Conservation (phyloP, 495 filamentous ascomycete genomes). For the Aspergillus affinis region DNA sequence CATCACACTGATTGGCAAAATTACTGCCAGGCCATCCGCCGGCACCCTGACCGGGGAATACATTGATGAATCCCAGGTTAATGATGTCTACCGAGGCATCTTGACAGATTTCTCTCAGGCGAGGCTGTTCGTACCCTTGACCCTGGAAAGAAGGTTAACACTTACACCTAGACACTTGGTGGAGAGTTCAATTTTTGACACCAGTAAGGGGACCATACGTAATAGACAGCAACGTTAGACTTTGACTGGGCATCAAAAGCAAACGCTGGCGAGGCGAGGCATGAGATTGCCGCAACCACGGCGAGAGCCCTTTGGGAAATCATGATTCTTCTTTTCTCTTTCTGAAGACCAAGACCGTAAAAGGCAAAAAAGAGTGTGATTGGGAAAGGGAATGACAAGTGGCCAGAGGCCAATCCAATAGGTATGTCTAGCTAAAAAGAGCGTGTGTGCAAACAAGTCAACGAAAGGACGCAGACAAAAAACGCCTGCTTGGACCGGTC, state of each 20-base stretch:
- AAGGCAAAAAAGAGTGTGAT: neutral
- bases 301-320: conserved; percentile 26
- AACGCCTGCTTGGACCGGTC: conserved; percentile 36
- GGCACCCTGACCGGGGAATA: conserved; percentile 57
- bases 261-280: conserved; percentile 31
- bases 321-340: conserved; percentile 21
- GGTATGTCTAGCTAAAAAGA: conserved; percentile 13
- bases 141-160: conserved; percentile 38
- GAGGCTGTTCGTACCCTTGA: conserved; percentile 44
- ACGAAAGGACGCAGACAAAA: conserved; percentile 51
- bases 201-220: conserved; percentile 38
- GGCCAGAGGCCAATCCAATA: conserved; percentile 19
- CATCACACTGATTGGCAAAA: conserved; percentile 66
- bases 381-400: conserved; percentile 26
- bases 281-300: conserved; percentile 30
- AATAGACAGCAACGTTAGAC: conserved; percentile 67
- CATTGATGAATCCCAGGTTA: conserved; percentile 63
- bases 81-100: conserved; percentile 64
- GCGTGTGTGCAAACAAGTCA: conserved; percentile 19
- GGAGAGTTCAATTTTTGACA: neutral
- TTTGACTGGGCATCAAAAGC: conserved; percentile 49
- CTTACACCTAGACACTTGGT: conserved; percentile 4
- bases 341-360: neutral
- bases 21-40: conserved; percentile 59
- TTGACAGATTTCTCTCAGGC: conserved; percentile 57